Evolutionary conservation across 768 basidiomycete species (phyloP).

Genomic region (Roridomyces roridus): DNA sequence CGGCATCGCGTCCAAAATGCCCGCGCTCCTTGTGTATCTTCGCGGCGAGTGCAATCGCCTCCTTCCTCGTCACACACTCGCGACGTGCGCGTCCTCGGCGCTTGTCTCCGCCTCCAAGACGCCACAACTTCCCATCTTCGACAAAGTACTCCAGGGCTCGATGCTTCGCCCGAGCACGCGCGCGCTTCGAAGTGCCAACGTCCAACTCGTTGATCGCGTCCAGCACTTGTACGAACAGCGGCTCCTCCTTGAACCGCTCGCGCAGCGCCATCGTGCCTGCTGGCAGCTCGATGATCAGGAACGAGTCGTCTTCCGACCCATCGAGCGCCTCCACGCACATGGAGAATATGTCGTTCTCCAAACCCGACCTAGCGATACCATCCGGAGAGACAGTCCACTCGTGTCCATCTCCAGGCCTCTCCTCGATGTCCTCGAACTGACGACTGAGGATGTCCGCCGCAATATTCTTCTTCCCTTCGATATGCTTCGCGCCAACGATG

Average conservation of each 20-base stretch:
- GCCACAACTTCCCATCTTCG: slow-evolving; percentile 21
- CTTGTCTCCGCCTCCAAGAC: not conserved
- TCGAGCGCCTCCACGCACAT: not conserved
- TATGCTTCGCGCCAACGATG: slow-evolving; percentile 27
- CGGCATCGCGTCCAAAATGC: slow-evolving; percentile 29
- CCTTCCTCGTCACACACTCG: slow-evolving; percentile 7
- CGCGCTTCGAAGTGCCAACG: too few species aligned
- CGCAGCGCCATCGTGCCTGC: not conserved
- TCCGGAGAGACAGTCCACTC: slow-evolving; percentile 32
- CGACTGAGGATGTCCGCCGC: slow-evolving; percentile 30
- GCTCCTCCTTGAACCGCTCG: slow-evolving; percentile 19
- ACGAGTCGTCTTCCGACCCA: too few species aligned
- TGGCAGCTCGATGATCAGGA: slow-evolving; percentile 1
- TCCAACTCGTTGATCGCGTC: slow-evolving; percentile 9
- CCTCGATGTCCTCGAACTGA: not conserved
- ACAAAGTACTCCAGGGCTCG: slow-evolving; percentile 8
- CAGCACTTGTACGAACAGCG: slow-evolving; percentile 13
- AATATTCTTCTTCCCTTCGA: slow-evolving; percentile 26
- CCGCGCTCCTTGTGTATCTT: slow-evolving; percentile 12
- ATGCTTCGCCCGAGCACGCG: slow-evolving; percentile 10
- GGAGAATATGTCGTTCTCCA: slow-evolving; percentile 17
- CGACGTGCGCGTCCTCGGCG: not conserved
- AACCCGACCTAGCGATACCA: slow-evolving; percentile 26
- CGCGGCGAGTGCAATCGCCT: slow-evolving; percentile 10
- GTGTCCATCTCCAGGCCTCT: slow-evolving; percentile 6